Percentiles rank a stretch among this genome's conserved stretches.
Conservation (phyloP, 2,329 filamentous ascomycete genomes). For the Elsinoe batatas region DNA sequence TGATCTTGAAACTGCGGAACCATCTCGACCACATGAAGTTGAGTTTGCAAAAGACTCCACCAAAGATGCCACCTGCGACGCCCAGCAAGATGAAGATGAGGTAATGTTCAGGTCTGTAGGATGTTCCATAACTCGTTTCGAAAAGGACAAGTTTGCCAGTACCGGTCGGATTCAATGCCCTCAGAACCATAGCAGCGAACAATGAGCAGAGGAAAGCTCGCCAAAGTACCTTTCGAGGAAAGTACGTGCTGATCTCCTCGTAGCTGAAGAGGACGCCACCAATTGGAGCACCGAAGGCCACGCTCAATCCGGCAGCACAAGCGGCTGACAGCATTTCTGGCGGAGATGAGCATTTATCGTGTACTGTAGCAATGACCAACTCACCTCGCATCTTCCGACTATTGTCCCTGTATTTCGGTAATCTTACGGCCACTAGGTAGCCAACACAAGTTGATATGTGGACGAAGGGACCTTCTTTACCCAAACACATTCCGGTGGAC, state of each 20-base stretch:
- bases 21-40: slow-evolving; percentile 49
- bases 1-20: slow-evolving; percentile 43
- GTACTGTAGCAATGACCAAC: not conserved
- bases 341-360: not conserved
- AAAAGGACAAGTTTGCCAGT: slow-evolving; percentile 53
- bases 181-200: slow-evolving; percentile 45
- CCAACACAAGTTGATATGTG: slow-evolving; percentile 52
- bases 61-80: slow-evolving; percentile 48
- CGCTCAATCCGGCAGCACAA: slow-evolving; percentile 48
- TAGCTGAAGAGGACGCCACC: slow-evolving; percentile 53
- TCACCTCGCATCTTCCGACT: slow-evolving; percentile 42
- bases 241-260: slow-evolving; percentile 52
- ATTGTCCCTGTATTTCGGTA: slow-evolving; percentile 50
- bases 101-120: slow-evolving; percentile 48
- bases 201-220: slow-evolving; percentile 50
- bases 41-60: slow-evolving; percentile 48
- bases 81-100: slow-evolving; percentile 48
- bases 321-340: slow-evolving; percentile 47
- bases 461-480: slow-evolving; percentile 54
- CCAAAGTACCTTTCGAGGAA: slow-evolving; percentile 51
- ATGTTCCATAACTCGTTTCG: slow-evolving; percentile 49
- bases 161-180: slow-evolving; percentile 49
- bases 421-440: slow-evolving; percentile 41
- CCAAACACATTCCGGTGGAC: slow-evolving; percentile 49
- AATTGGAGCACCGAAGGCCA: slow-evolving; percentile 54